Base-by-base conservation (phyloP, 345 rosid species). In the Eucalyptus marginata region DNA sequence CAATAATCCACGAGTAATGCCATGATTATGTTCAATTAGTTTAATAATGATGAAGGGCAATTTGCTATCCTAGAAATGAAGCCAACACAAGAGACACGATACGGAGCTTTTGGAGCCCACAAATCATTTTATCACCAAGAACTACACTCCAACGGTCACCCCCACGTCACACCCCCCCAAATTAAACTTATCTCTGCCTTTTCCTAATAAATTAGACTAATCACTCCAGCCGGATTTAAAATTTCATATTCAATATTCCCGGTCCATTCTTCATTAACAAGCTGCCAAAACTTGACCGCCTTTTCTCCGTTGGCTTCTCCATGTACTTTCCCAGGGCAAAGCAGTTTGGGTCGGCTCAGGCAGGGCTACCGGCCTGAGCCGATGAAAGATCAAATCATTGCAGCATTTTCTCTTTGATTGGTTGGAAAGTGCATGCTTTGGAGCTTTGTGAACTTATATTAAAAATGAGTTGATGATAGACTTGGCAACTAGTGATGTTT, bases 251-350 rank as follows among this genome's bases (percentile, higher is more conserved):
- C 91, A 71, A 90, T 89, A 88, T 88, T 52, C 89, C 90, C 49
- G 89, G 88, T 64, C 91, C 51, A 86, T 76, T 88, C 86, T 86
- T 91, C 58, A 87, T 90, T 91, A 62, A 87, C 90, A 88, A 92
- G 44, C 83, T 36, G 93, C 86, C 95, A 93, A 93, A 89, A 43
- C 27, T 87, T 52, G 93, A 91, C 94, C 93, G 94, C 92, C 94
- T 90, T 89, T 80, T 56, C 43, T 90, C 89, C 90, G 95, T 92
- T 92, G 27, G 17, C 85, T 93, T 92, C 91, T 89, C 80, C 86
- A 44, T 89, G 93, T 92, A 68, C 31, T 89, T 85, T 92, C 89
- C 31, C 62, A 51, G 89, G 33, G 22, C 43, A 17, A 64, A 88
- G 88, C 89, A 49, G 50, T 47, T 81, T 86, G 86, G 86, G 87